Conservation (phyloP, 2,329 filamentous ascomycete species). For the Colletotrichum musicola region DNA sequence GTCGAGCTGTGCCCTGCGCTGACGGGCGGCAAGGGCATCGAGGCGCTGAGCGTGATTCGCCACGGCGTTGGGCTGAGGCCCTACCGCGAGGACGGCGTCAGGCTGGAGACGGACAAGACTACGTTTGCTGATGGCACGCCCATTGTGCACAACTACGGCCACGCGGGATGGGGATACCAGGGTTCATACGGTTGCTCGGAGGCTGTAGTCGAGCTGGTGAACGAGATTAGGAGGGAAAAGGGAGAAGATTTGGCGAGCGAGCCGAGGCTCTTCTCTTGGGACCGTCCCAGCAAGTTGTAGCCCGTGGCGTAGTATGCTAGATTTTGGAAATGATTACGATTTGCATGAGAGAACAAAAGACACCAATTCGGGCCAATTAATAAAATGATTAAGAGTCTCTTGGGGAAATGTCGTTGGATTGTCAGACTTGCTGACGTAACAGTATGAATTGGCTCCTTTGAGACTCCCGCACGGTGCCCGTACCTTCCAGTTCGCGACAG, state of each 20-base stretch:
- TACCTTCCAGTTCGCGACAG: conserved; percentile 31
- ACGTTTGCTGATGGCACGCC: conserved; percentile 64
- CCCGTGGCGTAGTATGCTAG: not conserved
- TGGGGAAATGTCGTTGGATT: no score
- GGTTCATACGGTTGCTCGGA: conserved; percentile 78
- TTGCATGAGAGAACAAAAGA: not conserved
- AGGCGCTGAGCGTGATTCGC: conserved; percentile 79
- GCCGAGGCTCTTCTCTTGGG: conserved; percentile 48
- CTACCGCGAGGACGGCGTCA: conserved; percentile 77
- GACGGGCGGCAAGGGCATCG: conserved; percentile 74
- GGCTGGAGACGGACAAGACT: conserved; percentile 80
- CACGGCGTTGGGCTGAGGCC: conserved; percentile 88
- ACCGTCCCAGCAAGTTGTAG: conserved; percentile 30
- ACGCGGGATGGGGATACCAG: conserved; percentile 83
- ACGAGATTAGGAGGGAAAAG: conserved; percentile 62
- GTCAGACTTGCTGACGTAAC: not conserved
- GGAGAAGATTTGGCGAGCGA: conserved; percentile 46
- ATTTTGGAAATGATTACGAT: not conserved
- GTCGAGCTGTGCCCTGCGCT: conserved; percentile 75
- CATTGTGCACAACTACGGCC: conserved; percentile 87
- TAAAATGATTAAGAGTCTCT: not conserved
- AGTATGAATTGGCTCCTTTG: not conserved
- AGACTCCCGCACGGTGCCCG: conserved; percentile 13
- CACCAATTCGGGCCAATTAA: not conserved
- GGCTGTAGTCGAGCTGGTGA: conserved; percentile 74